Percentiles rank a stretch among this genome's conserved stretches.
phyloP scores from a whole-genome alignment of 331 rosid genomes.

The Stylosanthes scabra region DNA sequence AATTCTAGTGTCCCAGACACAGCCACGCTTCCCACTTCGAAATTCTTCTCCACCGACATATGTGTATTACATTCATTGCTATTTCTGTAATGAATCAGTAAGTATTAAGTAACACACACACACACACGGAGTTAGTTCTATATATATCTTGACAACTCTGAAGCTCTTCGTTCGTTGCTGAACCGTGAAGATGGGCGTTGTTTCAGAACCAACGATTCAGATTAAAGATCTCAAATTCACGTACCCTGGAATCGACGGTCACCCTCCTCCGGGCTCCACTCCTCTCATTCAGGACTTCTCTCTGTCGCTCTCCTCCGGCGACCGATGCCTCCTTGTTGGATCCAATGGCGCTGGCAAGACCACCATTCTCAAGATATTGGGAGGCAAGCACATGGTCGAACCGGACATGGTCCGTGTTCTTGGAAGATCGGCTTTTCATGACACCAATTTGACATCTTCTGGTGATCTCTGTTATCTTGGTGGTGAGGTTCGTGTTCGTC shows the following conservation, averaged over 20 bases:
- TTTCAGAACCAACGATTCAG: constrained; percentile 52
- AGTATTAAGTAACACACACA: background rate
- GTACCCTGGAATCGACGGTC: constrained; percentile 95
- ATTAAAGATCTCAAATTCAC: constrained; percentile 74
- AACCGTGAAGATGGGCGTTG: constrained; percentile 43
- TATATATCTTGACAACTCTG: background rate
- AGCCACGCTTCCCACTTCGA: constrained; percentile 26
- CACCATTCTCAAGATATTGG: constrained; percentile 51
- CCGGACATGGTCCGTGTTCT: constrained; percentile 89
- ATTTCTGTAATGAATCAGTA: too few relatives aligned
- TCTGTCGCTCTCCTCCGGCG: constrained; percentile 69
- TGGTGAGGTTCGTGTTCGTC: constrained; percentile 83
- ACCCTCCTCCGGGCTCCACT: constrained; percentile 85
- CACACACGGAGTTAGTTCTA: too few relatives aligned
- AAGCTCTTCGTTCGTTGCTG: background rate
- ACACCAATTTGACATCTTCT: constrained; percentile 70
- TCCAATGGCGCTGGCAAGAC: constrained; percentile 91
- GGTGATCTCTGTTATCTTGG: constrained; percentile 91
- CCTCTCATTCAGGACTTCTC: constrained; percentile 80
- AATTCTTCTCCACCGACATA: too few relatives aligned
- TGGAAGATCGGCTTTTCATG: constrained; percentile 94
- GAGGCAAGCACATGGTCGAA: constrained; percentile 59
- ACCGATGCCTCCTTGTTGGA: constrained; percentile 90
- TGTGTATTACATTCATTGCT: too few relatives aligned
- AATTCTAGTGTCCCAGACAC: constrained; percentile 22